A percentile compares a stretch with the other conserved stretches of the same genome.
phyloP scores from a whole-genome alignment of 805 yeast species.

The Wickerhamomyces pijperi region DNA sequence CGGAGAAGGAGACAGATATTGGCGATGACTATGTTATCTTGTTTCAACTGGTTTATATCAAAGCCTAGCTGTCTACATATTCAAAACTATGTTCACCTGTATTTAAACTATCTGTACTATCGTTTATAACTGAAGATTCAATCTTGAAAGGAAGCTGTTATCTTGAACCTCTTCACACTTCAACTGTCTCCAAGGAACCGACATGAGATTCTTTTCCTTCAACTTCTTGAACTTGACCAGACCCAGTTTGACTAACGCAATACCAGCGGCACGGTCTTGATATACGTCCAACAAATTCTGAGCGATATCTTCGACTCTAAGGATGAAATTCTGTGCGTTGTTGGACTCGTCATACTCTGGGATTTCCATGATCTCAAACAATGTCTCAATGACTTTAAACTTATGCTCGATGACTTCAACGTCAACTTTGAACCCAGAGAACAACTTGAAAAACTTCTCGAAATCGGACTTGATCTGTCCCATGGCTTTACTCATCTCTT shows the following conservation, averaged over 20 bases:
- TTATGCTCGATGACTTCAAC: slow-evolving; percentile 30
- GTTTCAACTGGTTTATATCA: background rate
- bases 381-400: slow-evolving; percentile 48
- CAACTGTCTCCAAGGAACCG: no score
- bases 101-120: no score
- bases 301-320: background rate
- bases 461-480: slow-evolving; percentile 53
- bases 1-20: background rate
- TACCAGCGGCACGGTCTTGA: background rate
- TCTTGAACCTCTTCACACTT: no score
- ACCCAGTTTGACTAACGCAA: background rate
- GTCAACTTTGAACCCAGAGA: slow-evolving; percentile 31
- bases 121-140: no score
- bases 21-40: background rate
- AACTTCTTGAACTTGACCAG: background rate
- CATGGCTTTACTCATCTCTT: slow-evolving; percentile 28
- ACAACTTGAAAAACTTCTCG: slow-evolving; percentile 39
- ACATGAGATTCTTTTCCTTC: background rate
- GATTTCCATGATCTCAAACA: slow-evolving; percentile 43
- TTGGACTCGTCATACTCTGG: slow-evolving; percentile 28
- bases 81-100: no score
- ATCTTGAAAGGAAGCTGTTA: no score
- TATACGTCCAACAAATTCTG: background rate
- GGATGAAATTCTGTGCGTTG: background rate
- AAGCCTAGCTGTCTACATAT: background rate